Evolutionary conservation across 768 basidiomycete species (phyloP), one percentile per base, ranked within the genome.

Genomic region (Collybia nuda): DNA sequence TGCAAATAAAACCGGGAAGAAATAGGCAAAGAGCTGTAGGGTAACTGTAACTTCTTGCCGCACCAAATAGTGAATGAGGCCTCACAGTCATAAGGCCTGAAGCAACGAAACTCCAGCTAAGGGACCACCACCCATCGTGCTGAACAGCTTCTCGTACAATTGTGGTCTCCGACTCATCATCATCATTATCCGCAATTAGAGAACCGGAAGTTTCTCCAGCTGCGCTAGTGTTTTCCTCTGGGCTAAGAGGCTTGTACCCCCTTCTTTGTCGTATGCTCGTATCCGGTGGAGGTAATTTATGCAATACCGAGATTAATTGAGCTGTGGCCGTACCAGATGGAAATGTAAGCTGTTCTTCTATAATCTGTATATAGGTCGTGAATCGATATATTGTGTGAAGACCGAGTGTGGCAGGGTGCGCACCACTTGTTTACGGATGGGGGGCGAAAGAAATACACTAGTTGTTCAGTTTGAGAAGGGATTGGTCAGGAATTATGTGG

Each of bases 281-380:
- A 14, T 84, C 78, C 17, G 88, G 85, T 24, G 83, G 82, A 1
- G 88, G 88, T 29, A 87, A 68, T 51, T 82, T 71, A 61, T 98
- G 93, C 12, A 98, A 76, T 11, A 97, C 90, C 2, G 93, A 88
- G 41, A 98, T 93, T 9, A 98, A 76, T 56, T 97, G 95, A 4
- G 95, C 95, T 1, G 96, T 98, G 1, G 95, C 95, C 14, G 95
- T 96, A 24, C 96, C 96, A 1, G 91, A 93, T 2, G 96, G 96
- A 59, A 98, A 98, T 2, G 89, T 77, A 3, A 98, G 83, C 66
- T 96, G 85, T 67, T 98, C 96, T 63, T 95, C 88, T 37, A 98
- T 84, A 51, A 98, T 93, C 90, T 93, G 55, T 12, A 24, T 11
- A 32, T n/a, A 32, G 14, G 9, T 3, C 9, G 32, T 32, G 6